Conservation (phyloP, 179 eudicot genomes). For the Carnegiea gigantea region DNA sequence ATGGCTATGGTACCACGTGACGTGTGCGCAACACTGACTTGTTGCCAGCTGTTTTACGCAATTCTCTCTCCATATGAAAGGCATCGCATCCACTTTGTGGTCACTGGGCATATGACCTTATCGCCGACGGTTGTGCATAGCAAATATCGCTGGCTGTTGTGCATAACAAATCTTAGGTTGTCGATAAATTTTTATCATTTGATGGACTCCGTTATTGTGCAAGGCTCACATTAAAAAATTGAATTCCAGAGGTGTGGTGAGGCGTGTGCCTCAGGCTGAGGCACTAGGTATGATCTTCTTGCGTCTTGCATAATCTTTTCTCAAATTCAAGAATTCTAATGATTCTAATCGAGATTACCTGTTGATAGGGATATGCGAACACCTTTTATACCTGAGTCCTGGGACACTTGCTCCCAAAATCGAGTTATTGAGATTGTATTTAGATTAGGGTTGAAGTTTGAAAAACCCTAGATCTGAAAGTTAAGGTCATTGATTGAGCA, state of each 20-base stretch:
- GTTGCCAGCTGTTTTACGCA: not conserved
- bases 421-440: not conserved
- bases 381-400: not conserved
- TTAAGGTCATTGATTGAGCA: not conserved
- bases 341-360: not conserved
- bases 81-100: not conserved
- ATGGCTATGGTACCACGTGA: too few relatives aligned
- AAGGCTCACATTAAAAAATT: not conserved
- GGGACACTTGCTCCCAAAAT: not conserved
- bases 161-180: not conserved
- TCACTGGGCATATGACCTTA: not conserved
- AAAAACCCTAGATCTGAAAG: not conserved
- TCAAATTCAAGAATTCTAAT: too few relatives aligned
- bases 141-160: not conserved
- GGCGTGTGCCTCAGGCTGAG: too few relatives aligned
- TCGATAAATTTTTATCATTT: not conserved
- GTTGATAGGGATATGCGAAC: not conserved
- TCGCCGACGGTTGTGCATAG: not conserved
- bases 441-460: not conserved
- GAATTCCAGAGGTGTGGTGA: too few relatives aligned
- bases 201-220: not conserved
- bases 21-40: too few relatives aligned
- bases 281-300: too few relatives aligned
- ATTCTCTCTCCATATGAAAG: not conserved
- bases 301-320: too few relatives aligned